These are phyloP conservation scores for Trichosporon inkin DNA, from an alignment of 1,284 basidiomycete species.

Conservation along the genomic window DNA sequence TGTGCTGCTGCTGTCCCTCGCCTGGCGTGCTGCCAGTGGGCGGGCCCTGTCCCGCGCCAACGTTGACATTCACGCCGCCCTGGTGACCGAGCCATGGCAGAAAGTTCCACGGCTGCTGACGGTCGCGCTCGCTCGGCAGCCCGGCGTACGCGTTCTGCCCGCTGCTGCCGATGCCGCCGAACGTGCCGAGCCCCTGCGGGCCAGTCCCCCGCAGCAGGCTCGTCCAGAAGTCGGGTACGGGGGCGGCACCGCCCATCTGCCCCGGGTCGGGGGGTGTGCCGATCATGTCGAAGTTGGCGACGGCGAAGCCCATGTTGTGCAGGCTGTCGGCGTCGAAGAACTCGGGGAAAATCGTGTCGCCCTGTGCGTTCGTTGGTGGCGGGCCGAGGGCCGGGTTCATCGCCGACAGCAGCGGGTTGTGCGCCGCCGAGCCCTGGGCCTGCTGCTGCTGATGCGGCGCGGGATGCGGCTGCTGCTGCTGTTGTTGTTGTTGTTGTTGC, in stretches of 20 bases:
- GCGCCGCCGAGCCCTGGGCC: not conserved
- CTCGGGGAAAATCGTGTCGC: conserved; percentile 12
- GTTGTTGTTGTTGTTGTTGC: not conserved
- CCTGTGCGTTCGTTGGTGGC: not conserved
- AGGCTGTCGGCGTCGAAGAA: conserved; percentile 21
- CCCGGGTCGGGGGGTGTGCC: not conserved
- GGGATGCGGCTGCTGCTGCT: not conserved
- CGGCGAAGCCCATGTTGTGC: conserved; percentile 23
- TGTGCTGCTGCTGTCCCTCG: too few relatives aligned
- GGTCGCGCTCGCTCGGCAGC: not conserved
- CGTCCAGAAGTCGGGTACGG: conserved; percentile 18
- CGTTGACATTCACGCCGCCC: not conserved
- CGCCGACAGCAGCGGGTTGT: not conserved
- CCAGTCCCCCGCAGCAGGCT: conserved; percentile 16
- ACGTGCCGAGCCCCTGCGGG: conserved; percentile 8
- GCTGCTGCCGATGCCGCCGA: conserved; percentile 7
- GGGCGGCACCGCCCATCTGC: conserved; percentile 3
- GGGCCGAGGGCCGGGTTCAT: conserved; percentile 1
- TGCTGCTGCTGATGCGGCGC: too few relatives aligned
- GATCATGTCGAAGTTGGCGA: conserved; percentile 25
- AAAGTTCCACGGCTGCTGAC: conserved; percentile 6
- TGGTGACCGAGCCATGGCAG: conserved; percentile 1
- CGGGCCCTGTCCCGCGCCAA: too few relatives aligned
- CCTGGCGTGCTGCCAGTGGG: too few relatives aligned
- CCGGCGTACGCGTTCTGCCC: not conserved